A percentile compares a stretch with the other conserved stretches of the same genome.
These are phyloP conservation scores for Diaporthe citrichinensis DNA, from an alignment of 2,329 filamentous ascomycete genomes.

Conservation along the genomic window DNA sequence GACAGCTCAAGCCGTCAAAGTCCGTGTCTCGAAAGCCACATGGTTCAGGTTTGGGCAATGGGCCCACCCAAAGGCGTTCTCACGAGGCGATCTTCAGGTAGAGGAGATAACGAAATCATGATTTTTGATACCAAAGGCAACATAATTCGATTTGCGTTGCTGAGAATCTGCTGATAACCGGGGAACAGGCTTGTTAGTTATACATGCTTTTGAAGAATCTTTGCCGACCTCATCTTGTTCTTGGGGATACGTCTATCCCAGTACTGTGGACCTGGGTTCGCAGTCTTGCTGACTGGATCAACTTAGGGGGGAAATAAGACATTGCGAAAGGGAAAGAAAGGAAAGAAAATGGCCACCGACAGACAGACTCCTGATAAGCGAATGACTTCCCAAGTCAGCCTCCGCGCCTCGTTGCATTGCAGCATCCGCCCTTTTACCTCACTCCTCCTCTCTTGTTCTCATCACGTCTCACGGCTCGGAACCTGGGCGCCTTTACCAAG, in stretches of 20 bases:
- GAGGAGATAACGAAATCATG: constrained; percentile 22
- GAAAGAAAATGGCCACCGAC: neutral
- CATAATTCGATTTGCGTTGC: neutral
- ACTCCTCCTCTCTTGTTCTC: neutral
- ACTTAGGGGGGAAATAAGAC: neutral
- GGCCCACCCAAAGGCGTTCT: neutral
- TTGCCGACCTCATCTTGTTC: neutral
- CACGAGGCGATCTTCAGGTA: neutral
- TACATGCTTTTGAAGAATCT: constrained; percentile 10
- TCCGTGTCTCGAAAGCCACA: neutral
- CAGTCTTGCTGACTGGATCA: constrained; percentile 13
- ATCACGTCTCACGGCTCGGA: neutral
- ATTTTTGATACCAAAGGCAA: constrained; percentile 3
- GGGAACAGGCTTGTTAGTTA: neutral
- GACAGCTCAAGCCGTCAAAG: neutral
- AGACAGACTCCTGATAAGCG: neutral
- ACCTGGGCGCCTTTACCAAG: neutral
- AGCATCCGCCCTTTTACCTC: neutral
- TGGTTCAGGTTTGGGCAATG: neutral
- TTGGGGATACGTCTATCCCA: constrained; percentile 14
- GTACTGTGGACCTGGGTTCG: constrained; percentile 23
- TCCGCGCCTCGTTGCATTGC: neutral
- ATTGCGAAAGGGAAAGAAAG: neutral
- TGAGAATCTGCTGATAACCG: neutral
- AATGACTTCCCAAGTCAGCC: neutral